These are phyloP conservation scores for Stellera chamaejasme DNA, from an alignment of 345 rosid genomes.

Conservation along the genomic window DNA sequence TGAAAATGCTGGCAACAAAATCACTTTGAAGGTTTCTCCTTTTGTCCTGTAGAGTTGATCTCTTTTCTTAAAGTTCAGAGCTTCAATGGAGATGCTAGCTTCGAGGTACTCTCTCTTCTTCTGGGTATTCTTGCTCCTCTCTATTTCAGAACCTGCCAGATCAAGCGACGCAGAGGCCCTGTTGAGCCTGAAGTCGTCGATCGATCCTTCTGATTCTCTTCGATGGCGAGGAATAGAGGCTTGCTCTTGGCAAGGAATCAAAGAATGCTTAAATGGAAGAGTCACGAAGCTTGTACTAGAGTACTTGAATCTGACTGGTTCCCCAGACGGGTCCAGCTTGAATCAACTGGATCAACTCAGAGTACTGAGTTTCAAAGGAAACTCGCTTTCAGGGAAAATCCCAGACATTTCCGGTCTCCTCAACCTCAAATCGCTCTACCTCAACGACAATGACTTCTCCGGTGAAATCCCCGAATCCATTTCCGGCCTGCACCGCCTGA, in stretches of 20 bases:
- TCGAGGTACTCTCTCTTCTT: constrained; percentile 24
- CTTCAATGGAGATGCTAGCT: constrained; percentile 22
- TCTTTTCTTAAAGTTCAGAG: neutral
- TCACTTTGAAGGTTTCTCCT: constrained; percentile 6
- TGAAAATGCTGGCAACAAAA: constrained; percentile 8
- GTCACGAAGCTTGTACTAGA: constrained; percentile 81
- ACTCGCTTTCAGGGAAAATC: constrained; percentile 67
- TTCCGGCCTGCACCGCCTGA: constrained; percentile 62
- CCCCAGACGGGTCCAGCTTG: constrained; percentile 36
- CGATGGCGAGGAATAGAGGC: constrained; percentile 48
- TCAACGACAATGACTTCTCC: constrained; percentile 62
- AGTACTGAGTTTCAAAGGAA: constrained; percentile 81
- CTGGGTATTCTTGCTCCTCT: constrained; percentile 16
- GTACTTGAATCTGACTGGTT: constrained; percentile 55
- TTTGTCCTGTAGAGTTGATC: neutral
- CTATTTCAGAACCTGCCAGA: constrained; percentile 35
- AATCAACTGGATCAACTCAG: constrained; percentile 77
- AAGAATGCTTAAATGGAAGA: constrained; percentile 63
- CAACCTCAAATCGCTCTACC: constrained; percentile 77
- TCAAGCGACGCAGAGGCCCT: constrained; percentile 65
- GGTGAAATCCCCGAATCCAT: constrained; percentile 67
- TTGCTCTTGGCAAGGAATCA: constrained; percentile 78
- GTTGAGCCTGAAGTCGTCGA: constrained; percentile 51
- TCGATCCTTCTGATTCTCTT: constrained; percentile 54
- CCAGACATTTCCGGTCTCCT: constrained; percentile 56